Conservation (phyloP, 2,329 filamentous ascomycete genomes). For the Hypoxylon sp. region DNA sequence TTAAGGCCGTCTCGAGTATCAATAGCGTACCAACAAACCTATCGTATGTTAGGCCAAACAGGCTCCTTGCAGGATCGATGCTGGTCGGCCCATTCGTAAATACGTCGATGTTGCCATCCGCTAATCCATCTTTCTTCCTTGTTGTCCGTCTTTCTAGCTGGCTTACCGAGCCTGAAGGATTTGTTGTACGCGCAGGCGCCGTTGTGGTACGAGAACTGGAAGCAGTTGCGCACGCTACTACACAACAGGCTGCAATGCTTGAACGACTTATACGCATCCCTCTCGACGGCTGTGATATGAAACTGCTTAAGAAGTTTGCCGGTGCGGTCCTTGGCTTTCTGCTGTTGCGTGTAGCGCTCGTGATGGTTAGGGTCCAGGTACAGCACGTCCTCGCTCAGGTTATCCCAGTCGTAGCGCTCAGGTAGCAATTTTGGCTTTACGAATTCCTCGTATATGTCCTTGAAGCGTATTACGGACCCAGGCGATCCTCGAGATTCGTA, state of each 20-base stretch:
- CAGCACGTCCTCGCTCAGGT: conserved; percentile 62
- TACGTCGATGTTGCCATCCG: conserved; percentile 61
- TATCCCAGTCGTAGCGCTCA: conserved; percentile 67
- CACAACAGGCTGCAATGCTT: conserved; percentile 64
- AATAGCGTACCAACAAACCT: not conserved
- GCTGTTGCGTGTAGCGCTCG: conserved; percentile 53
- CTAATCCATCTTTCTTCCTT: conserved; percentile 55
- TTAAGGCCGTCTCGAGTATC: not conserved
- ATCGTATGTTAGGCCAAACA: conserved; percentile 38
- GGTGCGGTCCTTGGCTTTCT: conserved; percentile 51
- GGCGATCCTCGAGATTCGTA: conserved; percentile 46
- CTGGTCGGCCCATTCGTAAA: conserved; percentile 58
- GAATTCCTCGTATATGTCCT: conserved; percentile 65
- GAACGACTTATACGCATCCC: conserved; percentile 59
- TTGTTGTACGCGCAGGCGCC: conserved; percentile 57
- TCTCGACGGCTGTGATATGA: conserved; percentile 56
- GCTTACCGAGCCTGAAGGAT: conserved; percentile 59
- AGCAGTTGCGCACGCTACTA: conserved; percentile 55
- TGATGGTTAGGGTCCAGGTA: conserved; percentile 57
- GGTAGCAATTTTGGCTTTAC: conserved; percentile 58
- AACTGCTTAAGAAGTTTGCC: conserved; percentile 50
- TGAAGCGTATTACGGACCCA: conserved; percentile 59
- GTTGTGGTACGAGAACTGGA: conserved; percentile 60
- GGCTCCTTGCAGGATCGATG: conserved; percentile 55
- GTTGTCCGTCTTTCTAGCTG: conserved; percentile 52